Evolutionary conservation across 2,329 filamentous ascomycete species (phyloP), one percentile per base, ranked within the genome.

Genomic region (Diaporthe caulivora): DNA sequence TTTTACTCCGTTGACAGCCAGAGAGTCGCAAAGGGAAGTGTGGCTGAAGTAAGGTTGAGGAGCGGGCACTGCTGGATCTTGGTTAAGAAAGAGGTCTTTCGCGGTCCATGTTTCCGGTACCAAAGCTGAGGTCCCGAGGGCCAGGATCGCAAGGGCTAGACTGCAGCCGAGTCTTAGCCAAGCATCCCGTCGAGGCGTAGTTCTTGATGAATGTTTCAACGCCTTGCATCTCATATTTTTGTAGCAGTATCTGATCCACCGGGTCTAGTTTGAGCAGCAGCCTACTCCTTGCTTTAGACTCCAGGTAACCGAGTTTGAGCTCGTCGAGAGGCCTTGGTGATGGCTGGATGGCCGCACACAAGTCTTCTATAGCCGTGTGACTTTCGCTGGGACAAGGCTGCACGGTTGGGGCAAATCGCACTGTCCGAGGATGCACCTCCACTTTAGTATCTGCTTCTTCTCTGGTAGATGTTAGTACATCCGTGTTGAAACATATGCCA

Each of bases 251-350:
- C 24, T 60, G 57, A 26, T 60, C 26, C 34, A 42, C 11, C 5
- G 57, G 57, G 34, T 60, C 57, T 40, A 42, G 34, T 0, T 24
- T 42, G 2, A 60, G 37, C 3, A 26, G 21, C 4, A 60, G 2
- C 21, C 13, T 60, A 8, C 21, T 26, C n/a, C 31, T 37, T 3
- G 57, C 10, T 18, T 15, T 60, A 15, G 34, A 40, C 4, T 42
- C 34, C 11, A 60, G n/a, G 21, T 42, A 60, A 15, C 57, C 57
- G 26, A 60, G 57, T 5, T 42, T 26, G n/a, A 18, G 9, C 18
- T 17, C 34, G 13, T 26, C 34, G 0, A 0, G 4, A 2, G 21
- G 4, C 21, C 13, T 34, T 1, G 17, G 2, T 1, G 31, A 1
- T 26, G 57, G 34, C 10, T 42, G 13, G 57, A 60, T 60, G 17